Evolutionary conservation across 2,329 filamentous ascomycete species (phyloP), one percentile per base, ranked within the genome.

Genomic region (Fusarium bactridioides): DNA sequence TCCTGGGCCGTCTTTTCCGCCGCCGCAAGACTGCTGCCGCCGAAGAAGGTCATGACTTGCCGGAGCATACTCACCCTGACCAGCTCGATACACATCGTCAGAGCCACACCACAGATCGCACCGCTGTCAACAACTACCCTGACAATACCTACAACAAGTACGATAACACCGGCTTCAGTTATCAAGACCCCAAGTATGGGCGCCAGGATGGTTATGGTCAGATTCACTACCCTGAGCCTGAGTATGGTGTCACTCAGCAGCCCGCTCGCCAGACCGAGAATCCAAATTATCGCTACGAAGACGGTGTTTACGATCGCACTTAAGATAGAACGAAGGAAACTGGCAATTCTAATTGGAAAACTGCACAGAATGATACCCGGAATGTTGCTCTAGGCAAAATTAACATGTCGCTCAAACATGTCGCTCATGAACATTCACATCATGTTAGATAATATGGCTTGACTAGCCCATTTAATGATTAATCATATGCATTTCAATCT

Each of bases 51-150:
- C 82, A 80, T 70, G 68, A 69, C 13, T 79, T 85, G 7, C 83
- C 83, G 12, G 76, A 77, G 72, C 83, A 85, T 74, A 78, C 83
- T n/a, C 79, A 78, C 16, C 83, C 83, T 4, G 78, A 79, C 35
- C 76, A 84, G 78, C 77, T 86, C 77, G 64, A 78, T 64, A 79
- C 78, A 29, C 58, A 38, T 59, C 82, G 84, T 41, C 82, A 81
- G 74, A 86, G 84, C 79, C 80, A 84, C 69, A 80, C 73, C 69
- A 84, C 80, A 18, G 85, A 79, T 65, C 77, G 73, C 60, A 84
- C 79, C 31, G 79, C 79, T 41, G 77, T 82, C 43, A 78, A 75
- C 64, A 68, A 74, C 37, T 79, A 77, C 48, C 67, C 74, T 19
- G 58, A 76, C 25, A 65, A 62, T 21, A 67, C 77, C 23, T 76